Conservation (phyloP, 805 yeast species). For the Suhomyces pyralidae region DNA sequence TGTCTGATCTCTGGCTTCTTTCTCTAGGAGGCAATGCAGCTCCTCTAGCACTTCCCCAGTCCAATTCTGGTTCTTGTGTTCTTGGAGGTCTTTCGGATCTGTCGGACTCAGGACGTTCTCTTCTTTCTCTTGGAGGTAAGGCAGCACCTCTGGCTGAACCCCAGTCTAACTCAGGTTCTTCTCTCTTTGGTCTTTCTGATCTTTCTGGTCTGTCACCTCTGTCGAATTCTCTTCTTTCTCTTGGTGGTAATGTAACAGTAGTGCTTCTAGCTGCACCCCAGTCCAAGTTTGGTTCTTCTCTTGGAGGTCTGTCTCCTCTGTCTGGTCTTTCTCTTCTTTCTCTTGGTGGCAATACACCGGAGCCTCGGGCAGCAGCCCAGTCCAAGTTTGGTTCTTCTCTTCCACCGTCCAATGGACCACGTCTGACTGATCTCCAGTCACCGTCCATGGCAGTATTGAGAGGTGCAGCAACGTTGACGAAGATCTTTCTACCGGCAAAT, state of each 20-base stretch:
- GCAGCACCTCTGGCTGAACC: constrained; percentile 39
- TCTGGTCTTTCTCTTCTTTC: constrained; percentile 26
- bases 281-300: constrained; percentile 38
- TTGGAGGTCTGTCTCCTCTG: constrained; percentile 22
- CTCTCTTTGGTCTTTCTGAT: constrained; percentile 36
- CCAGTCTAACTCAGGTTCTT: constrained; percentile 64
- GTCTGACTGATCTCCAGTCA: constrained; percentile 36
- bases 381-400: constrained; percentile 40
- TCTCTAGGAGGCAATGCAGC: constrained; percentile 31
- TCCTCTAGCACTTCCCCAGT: constrained; percentile 53
- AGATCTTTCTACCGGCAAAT: constrained; percentile 49
- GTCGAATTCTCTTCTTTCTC: constrained; percentile 23
- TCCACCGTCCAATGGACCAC: constrained; percentile 9
- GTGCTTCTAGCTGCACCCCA: constrained; percentile 41
- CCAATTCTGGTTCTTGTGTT: constrained; percentile 55
- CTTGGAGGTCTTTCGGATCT: constrained; percentile 18
- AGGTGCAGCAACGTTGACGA: constrained; percentile 59
- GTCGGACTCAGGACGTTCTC: constrained; percentile 19
- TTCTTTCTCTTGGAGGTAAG: constrained; percentile 34
- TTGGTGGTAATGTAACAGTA: constrained; percentile 32
- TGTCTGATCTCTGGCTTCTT: constrained; percentile 19
- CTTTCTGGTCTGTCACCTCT: constrained; percentile 17
- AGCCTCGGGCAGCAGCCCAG: constrained; percentile 40
- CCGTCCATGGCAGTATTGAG: constrained; percentile 44
- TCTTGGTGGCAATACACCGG: constrained; percentile 33